Evolutionary conservation across 83 land plant genomes (phyloP).

Genomic region (Isoetes engelmannii): DNA sequence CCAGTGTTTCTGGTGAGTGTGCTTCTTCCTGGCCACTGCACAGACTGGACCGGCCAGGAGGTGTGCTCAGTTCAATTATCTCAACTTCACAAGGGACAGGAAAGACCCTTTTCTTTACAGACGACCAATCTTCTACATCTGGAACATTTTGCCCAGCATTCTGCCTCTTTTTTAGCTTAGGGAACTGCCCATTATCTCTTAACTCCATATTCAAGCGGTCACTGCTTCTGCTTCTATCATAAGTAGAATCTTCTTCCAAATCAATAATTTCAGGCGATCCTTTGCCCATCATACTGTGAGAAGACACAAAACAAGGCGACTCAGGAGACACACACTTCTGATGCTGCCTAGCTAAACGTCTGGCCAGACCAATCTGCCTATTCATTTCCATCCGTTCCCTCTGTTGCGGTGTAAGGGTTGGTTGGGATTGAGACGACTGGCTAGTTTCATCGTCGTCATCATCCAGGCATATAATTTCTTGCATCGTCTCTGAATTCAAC

Average conservation of each 20-base stretch:
- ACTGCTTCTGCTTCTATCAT: too few relatives aligned
- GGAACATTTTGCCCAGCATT: background rate
- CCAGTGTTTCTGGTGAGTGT: background rate
- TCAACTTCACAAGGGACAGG: background rate
- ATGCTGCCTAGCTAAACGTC: slow-evolving; percentile 10
- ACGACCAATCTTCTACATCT: background rate
- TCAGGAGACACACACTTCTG: background rate
- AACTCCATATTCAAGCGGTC: background rate
- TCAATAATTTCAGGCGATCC: background rate
- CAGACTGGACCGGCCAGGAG: background rate
- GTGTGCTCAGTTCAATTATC: background rate
- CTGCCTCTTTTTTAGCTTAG: background rate
- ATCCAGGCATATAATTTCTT: background rate
- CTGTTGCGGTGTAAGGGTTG: slow-evolving; percentile 14
- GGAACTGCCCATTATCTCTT: background rate
- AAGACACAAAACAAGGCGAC: background rate
- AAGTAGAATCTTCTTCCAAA: background rate
- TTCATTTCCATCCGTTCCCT: slow-evolving; percentile 17
- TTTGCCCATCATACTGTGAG: background rate
- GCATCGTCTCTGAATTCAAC: background rate
- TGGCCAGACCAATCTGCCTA: slow-evolving; percentile 15
- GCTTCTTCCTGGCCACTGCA: background rate
- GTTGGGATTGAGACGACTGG: background rate
- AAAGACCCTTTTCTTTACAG: background rate
- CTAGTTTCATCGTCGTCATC: slow-evolving; percentile 1